Evolutionary conservation across 2,329 filamentous ascomycete genomes (phyloP).

Genomic region (Cadophora luteo-olivacea): DNA sequence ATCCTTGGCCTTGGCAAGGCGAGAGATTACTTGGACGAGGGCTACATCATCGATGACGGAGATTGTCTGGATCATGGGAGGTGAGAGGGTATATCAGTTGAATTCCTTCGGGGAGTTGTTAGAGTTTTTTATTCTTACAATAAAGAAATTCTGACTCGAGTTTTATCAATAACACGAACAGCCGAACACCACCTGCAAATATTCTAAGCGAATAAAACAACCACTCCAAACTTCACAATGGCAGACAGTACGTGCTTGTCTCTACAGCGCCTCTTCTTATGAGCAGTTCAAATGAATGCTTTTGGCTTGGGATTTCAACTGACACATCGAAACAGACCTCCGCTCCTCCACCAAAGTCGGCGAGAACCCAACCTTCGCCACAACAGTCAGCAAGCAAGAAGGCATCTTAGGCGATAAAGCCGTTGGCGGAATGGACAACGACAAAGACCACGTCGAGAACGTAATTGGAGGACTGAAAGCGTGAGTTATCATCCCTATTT

Average conservation of each 20-base stretch:
- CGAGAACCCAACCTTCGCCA: slow-evolving; percentile 14
- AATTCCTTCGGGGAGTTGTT: too few relatives aligned
- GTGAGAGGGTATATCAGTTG: too few relatives aligned
- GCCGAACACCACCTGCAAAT: too few relatives aligned
- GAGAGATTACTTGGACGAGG: too few relatives aligned
- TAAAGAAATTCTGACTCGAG: too few relatives aligned
- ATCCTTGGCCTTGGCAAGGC: too few relatives aligned
- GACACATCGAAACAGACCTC: background rate
- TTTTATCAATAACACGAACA: too few relatives aligned
- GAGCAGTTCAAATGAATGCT: too few relatives aligned
- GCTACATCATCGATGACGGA: slow-evolving; percentile 7
- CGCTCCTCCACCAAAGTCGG: slow-evolving; percentile 11
- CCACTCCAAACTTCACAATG: slow-evolving; percentile 3
- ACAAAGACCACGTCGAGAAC: slow-evolving; percentile 28
- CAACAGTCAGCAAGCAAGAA: slow-evolving; percentile 23
- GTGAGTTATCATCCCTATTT: slow-evolving; percentile 23
- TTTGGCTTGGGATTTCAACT: too few relatives aligned
- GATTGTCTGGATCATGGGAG: background rate
- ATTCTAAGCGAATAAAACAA: background rate
- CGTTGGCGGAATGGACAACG: slow-evolving; percentile 29
- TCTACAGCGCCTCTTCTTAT: too few relatives aligned
- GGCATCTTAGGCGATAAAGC: slow-evolving; percentile 31
- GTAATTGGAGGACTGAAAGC: slow-evolving; percentile 29
- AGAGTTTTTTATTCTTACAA: too few relatives aligned
- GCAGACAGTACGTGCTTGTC: slow-evolving; percentile 9